A percentile compares a stretch with the other conserved stretches of the same genome.
Conservation (phyloP, 176 grass and related monocot genomes). For the Cenchrus americanus region DNA sequence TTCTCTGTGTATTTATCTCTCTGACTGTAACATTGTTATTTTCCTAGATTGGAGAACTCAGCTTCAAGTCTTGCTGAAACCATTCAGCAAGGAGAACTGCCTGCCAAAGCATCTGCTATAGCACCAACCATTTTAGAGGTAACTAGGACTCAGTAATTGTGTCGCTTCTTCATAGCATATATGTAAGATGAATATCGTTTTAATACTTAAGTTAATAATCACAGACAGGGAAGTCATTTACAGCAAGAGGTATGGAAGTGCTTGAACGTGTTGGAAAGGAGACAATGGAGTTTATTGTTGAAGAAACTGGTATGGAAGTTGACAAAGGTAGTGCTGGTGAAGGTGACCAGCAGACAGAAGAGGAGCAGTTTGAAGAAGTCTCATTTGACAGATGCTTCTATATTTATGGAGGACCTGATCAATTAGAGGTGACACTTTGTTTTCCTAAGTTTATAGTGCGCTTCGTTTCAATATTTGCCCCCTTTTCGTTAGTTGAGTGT, state of each 20-base stretch:
- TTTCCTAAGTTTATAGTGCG: constrained; percentile 34
- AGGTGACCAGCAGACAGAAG: constrained; percentile 63
- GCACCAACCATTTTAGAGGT: constrained; percentile 94
- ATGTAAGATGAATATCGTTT: constrained; percentile 1
- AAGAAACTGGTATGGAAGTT: constrained; percentile 93
- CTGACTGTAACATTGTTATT: constrained; percentile 22
- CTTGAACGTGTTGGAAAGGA: constrained; percentile 97
- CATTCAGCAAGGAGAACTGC: constrained; percentile 85
- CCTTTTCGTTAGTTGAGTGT: constrained; percentile 21
- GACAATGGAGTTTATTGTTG: constrained; percentile 89
- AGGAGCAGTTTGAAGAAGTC: constrained; percentile 88
- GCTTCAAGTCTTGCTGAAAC: constrained; percentile 83
- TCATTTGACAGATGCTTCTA: constrained; percentile 99
- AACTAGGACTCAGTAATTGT: constrained; percentile 20
- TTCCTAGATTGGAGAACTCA: constrained; percentile 86
- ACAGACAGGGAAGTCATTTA: constrained; percentile 87
- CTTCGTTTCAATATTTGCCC: constrained; percentile 21
- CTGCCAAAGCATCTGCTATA: constrained; percentile 75
- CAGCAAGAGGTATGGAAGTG: constrained; percentile 86
- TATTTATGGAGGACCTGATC: constrained; percentile 99
- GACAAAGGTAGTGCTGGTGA: constrained; percentile 64
- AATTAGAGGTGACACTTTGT: constrained; percentile 70
- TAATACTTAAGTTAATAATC: constrained; percentile 47
- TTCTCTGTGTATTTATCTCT: neutral
- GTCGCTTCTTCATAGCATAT: constrained; percentile 31